Evolutionary conservation across 2,329 filamentous ascomycete genomes (phyloP).

Genomic region (Hortaea werneckii): DNA sequence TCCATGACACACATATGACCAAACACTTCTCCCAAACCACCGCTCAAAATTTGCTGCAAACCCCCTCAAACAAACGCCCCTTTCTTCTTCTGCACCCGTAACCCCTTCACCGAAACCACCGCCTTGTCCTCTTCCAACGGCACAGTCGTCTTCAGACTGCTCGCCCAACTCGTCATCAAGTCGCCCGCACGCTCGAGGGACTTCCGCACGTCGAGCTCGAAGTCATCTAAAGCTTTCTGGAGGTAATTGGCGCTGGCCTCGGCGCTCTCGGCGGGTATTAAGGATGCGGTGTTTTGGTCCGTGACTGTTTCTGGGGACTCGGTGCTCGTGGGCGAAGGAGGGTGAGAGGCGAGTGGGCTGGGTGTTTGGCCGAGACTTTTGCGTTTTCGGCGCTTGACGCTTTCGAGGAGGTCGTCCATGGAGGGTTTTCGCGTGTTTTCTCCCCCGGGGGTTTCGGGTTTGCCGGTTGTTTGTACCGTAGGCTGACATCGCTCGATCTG

Average conservation of each 20-base stretch:
- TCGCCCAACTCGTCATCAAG: constrained; percentile 7
- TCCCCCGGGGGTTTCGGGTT: constrained; percentile 4
- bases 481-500: neutral
- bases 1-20: too few relatives aligned
- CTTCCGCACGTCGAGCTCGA: constrained; percentile 17
- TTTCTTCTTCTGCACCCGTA: constrained; percentile 8
- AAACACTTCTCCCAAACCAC: too few relatives aligned
- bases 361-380: constrained; percentile 13
- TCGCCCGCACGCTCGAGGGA: constrained; percentile 8
- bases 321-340: constrained; percentile 6
- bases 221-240: constrained; percentile 16
- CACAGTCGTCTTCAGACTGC: constrained; percentile 1
- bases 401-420: constrained; percentile 19
- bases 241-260: constrained; percentile 1
- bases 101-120: constrained; percentile 11
- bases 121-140: constrained; percentile 10
- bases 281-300: neutral
- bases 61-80: neutral
- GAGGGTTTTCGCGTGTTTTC: constrained; percentile 15
- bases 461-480: constrained; percentile 5
- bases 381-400: constrained; percentile 19
- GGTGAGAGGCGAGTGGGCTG: constrained; percentile 17
- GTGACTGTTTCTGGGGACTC: neutral
- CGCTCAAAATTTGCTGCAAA: too few relatives aligned
- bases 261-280: neutral